phyloP scores from a whole-genome alignment of 306 rosid genomes.

The Datisca glomerata region DNA sequence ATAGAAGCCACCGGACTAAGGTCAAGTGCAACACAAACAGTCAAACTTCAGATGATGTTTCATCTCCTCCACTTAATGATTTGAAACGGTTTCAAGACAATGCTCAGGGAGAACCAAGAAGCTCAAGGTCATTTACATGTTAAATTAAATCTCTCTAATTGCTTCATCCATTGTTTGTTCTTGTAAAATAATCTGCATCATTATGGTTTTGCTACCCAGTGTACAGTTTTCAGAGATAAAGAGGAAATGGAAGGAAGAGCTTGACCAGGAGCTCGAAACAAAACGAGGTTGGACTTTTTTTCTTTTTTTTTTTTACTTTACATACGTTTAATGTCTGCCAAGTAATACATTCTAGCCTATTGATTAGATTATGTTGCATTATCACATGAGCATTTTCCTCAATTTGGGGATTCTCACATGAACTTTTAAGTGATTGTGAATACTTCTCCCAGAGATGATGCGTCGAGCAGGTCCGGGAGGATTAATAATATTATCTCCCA shows the following conservation, averaged over 20 bases:
- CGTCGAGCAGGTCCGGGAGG: slow-evolving; percentile 78
- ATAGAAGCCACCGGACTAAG: slow-evolving; percentile 78
- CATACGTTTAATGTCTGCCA: too few species aligned
- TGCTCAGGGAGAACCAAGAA: slow-evolving; percentile 58
- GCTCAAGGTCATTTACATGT: slow-evolving; percentile 84
- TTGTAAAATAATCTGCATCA: neutral
- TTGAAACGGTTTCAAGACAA: slow-evolving; percentile 46
- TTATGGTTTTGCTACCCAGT: slow-evolving; percentile 22
- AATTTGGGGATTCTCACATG: neutral
- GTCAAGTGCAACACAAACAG: slow-evolving; percentile 43
- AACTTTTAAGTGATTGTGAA: slow-evolving; percentile 4
- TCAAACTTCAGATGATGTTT: slow-evolving; percentile 38
- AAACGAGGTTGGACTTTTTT: slow-evolving; percentile 88
- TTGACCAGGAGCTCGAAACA: slow-evolving; percentile 91
- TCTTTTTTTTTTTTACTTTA: too few species aligned
- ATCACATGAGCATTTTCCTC: neutral
- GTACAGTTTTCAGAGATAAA: slow-evolving; percentile 73
- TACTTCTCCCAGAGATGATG: slow-evolving; percentile 69
- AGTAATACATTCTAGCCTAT: too few species aligned
- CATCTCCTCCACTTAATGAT: slow-evolving; percentile 48
- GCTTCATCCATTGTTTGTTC: neutral
- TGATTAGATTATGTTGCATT: too few species aligned
- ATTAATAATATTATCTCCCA: slow-evolving; percentile 87
- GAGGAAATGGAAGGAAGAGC: slow-evolving; percentile 99
- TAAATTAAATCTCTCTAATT: neutral